A percentile compares a stretch with the other conserved stretches of the same genome.
phyloP scores from a whole-genome alignment of 2,329 filamentous ascomycete genomes.

The Exophiala xenobiotica region DNA sequence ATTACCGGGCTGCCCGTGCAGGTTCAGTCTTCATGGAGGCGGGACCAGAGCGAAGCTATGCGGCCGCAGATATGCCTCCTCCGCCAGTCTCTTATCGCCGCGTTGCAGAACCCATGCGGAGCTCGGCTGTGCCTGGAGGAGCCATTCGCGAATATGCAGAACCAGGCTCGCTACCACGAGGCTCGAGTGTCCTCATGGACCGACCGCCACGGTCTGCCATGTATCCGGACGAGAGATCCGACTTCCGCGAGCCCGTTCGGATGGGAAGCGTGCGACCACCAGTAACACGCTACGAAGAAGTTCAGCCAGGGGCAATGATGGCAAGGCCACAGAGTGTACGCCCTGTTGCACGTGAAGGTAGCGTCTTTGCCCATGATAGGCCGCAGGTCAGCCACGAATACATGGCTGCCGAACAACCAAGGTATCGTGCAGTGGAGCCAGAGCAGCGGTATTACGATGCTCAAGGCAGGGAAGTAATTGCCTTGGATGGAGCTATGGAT shows the following conservation, averaged over 20 bases:
- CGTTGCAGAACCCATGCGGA: conserved; percentile 39
- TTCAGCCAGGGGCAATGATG: conserved; percentile 35
- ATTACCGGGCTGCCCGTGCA: conserved; percentile 33
- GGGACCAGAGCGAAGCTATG: conserved; percentile 42
- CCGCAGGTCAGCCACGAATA: conserved; percentile 21
- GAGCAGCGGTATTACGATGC: conserved; percentile 25
- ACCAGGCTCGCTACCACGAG: conserved; percentile 34
- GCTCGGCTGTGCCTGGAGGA: conserved; percentile 17
- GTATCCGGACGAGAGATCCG: conserved; percentile 65
- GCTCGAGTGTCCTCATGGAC: conserved; percentile 44
- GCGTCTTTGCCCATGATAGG: conserved; percentile 36
- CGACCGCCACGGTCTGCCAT: conserved; percentile 39
- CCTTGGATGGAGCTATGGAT: conserved; percentile 19
- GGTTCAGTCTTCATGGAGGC: conserved; percentile 43
- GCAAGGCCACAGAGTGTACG: conserved; percentile 45
- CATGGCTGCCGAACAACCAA: conserved; percentile 22
- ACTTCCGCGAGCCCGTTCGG: conserved; percentile 58
- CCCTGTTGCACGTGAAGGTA: conserved; percentile 44
- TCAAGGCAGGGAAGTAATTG: conserved; percentile 27
- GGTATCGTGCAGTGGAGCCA: conserved; percentile 28
- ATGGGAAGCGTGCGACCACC: conserved; percentile 60
- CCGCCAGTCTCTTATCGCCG: conserved; percentile 43
- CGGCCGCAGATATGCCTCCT: conserved; percentile 45
- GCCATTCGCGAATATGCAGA: conserved; percentile 31
- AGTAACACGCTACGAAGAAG: conserved; percentile 45